Percentiles rank a stretch among this genome's conserved stretches.
Conservation (phyloP, 768 basidiomycete species). For the Panus rudis region DNA sequence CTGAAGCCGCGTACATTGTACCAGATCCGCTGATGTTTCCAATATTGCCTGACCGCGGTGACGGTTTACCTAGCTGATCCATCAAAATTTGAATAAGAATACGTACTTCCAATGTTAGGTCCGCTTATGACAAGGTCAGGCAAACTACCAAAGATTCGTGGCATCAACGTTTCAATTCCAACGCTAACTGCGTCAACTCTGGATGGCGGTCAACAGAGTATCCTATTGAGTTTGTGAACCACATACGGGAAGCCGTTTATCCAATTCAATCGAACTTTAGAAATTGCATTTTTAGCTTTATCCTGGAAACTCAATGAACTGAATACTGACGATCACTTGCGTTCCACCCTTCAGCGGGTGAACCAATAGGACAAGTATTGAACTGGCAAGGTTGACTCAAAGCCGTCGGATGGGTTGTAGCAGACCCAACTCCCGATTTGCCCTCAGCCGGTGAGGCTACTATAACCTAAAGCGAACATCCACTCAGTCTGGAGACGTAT, state of each 20-base stretch:
- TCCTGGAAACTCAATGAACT: neutral
- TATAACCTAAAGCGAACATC: too few species aligned
- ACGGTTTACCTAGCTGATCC: too few species aligned
- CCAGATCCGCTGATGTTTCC: conserved; percentile 18
- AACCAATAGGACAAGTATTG: conserved; percentile 25
- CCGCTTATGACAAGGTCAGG: conserved; percentile 43
- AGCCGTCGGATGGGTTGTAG: conserved; percentile 17
- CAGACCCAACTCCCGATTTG: conserved; percentile 27
- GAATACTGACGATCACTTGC: conserved; percentile 17
- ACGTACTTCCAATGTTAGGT: conserved; percentile 28
- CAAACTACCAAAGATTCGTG: conserved; percentile 29
- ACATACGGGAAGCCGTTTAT: conserved; percentile 28
- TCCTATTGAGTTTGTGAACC: neutral
- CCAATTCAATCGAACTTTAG: conserved; percentile 24
- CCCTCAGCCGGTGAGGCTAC: conserved; percentile 27
- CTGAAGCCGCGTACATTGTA: conserved; percentile 22
- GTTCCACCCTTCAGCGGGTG: conserved; percentile 24
- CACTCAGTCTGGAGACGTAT: neutral
- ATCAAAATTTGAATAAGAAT: neutral
- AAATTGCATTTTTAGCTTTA: neutral
- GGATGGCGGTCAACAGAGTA: neutral
- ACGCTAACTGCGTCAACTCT: conserved; percentile 24
- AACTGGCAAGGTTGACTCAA: conserved; percentile 27
- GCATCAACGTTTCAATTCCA: conserved; percentile 41
- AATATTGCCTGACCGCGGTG: too few species aligned